A percentile compares a stretch with the other conserved stretches of the same genome.
These are phyloP conservation scores for Trichosporon sp. DNA, from an alignment of 1,284 basidiomycete genomes.

Conservation along the genomic window DNA sequence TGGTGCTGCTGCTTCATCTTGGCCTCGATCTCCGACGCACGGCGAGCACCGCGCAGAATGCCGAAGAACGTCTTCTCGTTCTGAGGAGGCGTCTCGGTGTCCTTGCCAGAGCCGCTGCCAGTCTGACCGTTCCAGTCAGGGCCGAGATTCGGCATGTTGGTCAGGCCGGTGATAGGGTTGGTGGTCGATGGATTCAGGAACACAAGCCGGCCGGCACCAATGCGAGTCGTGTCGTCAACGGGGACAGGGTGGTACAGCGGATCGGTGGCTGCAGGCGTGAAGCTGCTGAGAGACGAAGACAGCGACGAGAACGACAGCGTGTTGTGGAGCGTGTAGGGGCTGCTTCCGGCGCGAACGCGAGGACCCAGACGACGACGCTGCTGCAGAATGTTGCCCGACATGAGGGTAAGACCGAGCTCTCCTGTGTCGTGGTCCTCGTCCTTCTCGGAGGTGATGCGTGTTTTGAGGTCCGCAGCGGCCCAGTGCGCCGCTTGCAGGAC, in stretches of 20 bases:
- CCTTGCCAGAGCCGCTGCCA: slow-evolving; percentile 33
- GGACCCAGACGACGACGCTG: slow-evolving; percentile 15
- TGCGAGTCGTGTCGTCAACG: slow-evolving; percentile 66
- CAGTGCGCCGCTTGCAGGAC: slow-evolving; percentile 72
- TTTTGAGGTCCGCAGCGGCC: slow-evolving; percentile 48
- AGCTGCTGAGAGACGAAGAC: slow-evolving; percentile 12
- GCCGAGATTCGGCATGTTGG: slow-evolving; percentile 40
- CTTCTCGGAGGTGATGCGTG: slow-evolving; percentile 27
- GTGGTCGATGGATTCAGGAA: slow-evolving; percentile 37
- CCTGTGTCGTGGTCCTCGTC: slow-evolving; percentile 11
- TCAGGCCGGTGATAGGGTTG: slow-evolving; percentile 14
- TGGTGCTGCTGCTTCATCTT: slow-evolving; percentile 22
- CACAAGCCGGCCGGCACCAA: slow-evolving; percentile 65
- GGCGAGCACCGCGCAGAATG: slow-evolving; percentile 31
- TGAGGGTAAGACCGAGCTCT: slow-evolving; percentile 40
- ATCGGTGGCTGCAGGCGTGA: slow-evolving; percentile 12
- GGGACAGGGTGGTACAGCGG: slow-evolving; percentile 64
- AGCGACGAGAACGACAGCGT: slow-evolving; percentile 20
- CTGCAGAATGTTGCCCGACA: slow-evolving; percentile 28
- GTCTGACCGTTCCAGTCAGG: slow-evolving; percentile 21
- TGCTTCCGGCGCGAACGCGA: slow-evolving; percentile 7
- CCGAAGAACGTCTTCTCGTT: slow-evolving; percentile 48
- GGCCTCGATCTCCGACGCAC: slow-evolving; percentile 35
- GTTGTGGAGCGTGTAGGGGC: neutral
- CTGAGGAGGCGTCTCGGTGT: slow-evolving; percentile 27